phyloP scores from a whole-genome alignment of 345 rosid genomes.

The Syzygium jambos region DNA sequence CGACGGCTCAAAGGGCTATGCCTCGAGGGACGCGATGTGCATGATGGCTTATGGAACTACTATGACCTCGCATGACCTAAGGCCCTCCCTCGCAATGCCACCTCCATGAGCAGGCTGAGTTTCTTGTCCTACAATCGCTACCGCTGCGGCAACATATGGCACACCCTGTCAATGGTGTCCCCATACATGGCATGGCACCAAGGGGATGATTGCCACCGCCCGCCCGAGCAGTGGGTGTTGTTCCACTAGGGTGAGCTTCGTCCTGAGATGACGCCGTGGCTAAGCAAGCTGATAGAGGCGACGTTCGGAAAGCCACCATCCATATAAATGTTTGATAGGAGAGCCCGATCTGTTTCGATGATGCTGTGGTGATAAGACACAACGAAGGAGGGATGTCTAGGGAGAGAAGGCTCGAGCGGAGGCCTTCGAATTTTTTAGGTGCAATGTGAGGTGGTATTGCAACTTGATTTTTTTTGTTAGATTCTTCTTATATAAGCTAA shows the following conservation, averaged over 20 bases:
- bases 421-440: constrained; percentile 45
- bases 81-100: constrained; percentile 44
- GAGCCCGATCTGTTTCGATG: constrained; percentile 49
- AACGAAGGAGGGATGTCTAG: constrained; percentile 71
- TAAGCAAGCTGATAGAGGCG: constrained; percentile 26
- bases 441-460: constrained; percentile 42
- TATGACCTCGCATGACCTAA: constrained; percentile 59
- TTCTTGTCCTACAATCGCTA: constrained; percentile 63
- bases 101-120: constrained; percentile 36
- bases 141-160: constrained; percentile 54
- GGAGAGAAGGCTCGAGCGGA: constrained; percentile 37
- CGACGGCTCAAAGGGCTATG: constrained; percentile 27
- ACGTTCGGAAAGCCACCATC: constrained; percentile 19
- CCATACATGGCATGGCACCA: constrained; percentile 61
- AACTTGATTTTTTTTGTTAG: constrained; percentile 2
- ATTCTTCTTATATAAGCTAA: background rate
- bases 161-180: constrained; percentile 35
- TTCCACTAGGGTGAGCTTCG: constrained; percentile 69
- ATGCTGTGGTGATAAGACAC: constrained; percentile 69
- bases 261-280: constrained; percentile 32
- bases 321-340: constrained; percentile 21
- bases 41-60: constrained; percentile 65
- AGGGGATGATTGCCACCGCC: constrained; percentile 16
- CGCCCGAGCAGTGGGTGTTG: constrained; percentile 46
- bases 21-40: constrained; percentile 27